A percentile compares a stretch with the other conserved stretches of the same genome.
These are phyloP conservation scores for Diplodia sapinea DNA, from an alignment of 2,329 filamentous ascomycete genomes.

Conservation along the genomic window DNA sequence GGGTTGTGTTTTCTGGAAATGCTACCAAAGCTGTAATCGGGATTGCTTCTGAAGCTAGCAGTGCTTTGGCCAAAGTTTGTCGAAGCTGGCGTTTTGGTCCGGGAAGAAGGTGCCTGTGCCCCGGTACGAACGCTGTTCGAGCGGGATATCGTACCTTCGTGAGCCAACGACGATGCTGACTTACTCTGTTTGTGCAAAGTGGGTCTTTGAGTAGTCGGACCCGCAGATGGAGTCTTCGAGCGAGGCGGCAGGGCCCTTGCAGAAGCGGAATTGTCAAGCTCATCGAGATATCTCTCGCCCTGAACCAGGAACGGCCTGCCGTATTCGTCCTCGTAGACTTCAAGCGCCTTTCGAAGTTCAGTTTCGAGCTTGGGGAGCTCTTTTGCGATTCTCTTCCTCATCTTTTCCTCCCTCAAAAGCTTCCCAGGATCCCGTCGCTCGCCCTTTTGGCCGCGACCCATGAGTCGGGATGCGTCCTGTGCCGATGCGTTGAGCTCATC, in stretches of 20 bases:
- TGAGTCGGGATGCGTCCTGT: constrained; percentile 90
- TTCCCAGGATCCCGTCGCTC: constrained; percentile 95
- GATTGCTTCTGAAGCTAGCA: constrained; percentile 29
- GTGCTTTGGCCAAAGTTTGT: constrained; percentile 40
- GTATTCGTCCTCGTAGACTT: constrained; percentile 91
- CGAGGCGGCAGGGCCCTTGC: constrained; percentile 66
- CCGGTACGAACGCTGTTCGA: constrained; percentile 51
- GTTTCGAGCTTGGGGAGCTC: constrained; percentile 89
- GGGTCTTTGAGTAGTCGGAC: constrained; percentile 24
- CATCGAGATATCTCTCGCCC: constrained; percentile 87
- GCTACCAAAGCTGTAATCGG: constrained; percentile 32
- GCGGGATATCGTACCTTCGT: constrained; percentile 35
- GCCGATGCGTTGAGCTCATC: constrained; percentile 88
- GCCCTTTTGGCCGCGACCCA: constrained; percentile 89
- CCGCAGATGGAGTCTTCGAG: constrained; percentile 75
- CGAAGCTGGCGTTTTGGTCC: constrained; percentile 53
- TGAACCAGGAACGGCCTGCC: constrained; percentile 92
- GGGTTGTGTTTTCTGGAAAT: constrained; percentile 42
- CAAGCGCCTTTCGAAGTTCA: constrained; percentile 81
- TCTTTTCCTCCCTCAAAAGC: constrained; percentile 93
- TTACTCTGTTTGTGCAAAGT: constrained; percentile 43
- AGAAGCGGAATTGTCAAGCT: constrained; percentile 69
- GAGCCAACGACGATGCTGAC: constrained; percentile 36
- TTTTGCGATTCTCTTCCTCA: constrained; percentile 95
- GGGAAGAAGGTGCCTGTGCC: constrained; percentile 43